phyloP scores from a whole-genome alignment of 768 basidiomycete genomes.

The Udeniomyces megalosporus region DNA sequence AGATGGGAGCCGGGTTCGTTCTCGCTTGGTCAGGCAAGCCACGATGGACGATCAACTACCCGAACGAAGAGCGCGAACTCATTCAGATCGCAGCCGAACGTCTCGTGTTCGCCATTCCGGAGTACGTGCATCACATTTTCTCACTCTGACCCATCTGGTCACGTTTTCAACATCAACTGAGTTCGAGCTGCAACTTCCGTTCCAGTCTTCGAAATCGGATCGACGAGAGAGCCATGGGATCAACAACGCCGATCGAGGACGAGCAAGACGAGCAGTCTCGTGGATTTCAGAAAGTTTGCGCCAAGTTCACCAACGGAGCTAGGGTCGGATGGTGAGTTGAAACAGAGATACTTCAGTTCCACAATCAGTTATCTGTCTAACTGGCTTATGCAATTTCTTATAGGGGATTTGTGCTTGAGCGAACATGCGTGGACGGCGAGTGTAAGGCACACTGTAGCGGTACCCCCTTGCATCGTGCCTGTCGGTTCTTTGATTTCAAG shows the following conservation, averaged over 20 bases:
- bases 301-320: slow-evolving; percentile 67
- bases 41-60: slow-evolving; percentile 49
- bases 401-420: slow-evolving; percentile 44
- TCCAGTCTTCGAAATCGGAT: slow-evolving; percentile 3
- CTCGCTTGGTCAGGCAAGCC: slow-evolving; percentile 68
- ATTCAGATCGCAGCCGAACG: slow-evolving; percentile 66
- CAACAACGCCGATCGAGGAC: neutral
- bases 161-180: neutral
- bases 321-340: slow-evolving; percentile 64
- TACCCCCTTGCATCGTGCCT: slow-evolving; percentile 52
- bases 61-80: slow-evolving; percentile 56
- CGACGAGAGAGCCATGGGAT: slow-evolving; percentile 12
- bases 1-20: slow-evolving; percentile 69
- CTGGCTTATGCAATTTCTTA: too few species aligned
- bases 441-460: slow-evolving; percentile 46
- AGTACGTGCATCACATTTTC: slow-evolving; percentile 39
- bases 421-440: slow-evolving; percentile 50
- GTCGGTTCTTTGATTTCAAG: slow-evolving; percentile 60
- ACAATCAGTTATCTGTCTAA: too few species aligned
- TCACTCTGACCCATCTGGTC: neutral
- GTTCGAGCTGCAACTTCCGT: neutral
- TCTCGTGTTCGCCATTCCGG: slow-evolving; percentile 70
- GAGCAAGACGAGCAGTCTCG: neutral
- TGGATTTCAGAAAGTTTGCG: slow-evolving; percentile 51
- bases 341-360: too few species aligned